Evolutionary conservation across 1,284 basidiomycete species (phyloP).

Genomic region (Entoloma clypeatum): DNA sequence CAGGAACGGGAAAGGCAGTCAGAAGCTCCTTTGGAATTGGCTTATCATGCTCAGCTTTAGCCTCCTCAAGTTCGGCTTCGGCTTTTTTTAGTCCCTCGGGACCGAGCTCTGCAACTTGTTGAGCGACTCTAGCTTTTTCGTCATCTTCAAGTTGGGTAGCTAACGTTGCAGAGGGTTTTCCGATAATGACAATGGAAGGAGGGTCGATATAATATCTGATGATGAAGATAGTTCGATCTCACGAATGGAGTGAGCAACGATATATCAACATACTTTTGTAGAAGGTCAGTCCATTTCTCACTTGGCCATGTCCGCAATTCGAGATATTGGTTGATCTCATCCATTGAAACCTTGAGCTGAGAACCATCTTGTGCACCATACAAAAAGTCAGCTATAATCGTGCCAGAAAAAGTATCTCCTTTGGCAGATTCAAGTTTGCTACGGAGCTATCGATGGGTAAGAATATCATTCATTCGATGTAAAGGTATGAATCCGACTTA

Average conservation of each 20-base stretch:
- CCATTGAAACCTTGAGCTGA: slow-evolving; percentile 70
- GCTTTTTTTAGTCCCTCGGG: slow-evolving; percentile 77
- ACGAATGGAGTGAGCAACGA: background rate
- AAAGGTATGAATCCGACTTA: slow-evolving; percentile 25
- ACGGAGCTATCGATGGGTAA: slow-evolving; percentile 49
- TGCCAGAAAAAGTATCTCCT: slow-evolving; percentile 70
- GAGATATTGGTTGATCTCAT: slow-evolving; percentile 77
- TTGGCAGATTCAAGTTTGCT: slow-evolving; percentile 74
- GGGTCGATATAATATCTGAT: slow-evolving; percentile 75
- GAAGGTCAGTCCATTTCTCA: slow-evolving; percentile 76
- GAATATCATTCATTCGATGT: background rate
- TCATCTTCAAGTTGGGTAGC: slow-evolving; percentile 79
- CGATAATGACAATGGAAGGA: slow-evolving; percentile 71
- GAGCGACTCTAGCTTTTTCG: slow-evolving; percentile 75
- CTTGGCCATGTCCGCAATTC: slow-evolving; percentile 69
- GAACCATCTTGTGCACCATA: slow-evolving; percentile 86
- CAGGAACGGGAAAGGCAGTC: slow-evolving; percentile 82
- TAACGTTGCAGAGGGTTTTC: slow-evolving; percentile 86
- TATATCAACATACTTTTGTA: slow-evolving; percentile 60
- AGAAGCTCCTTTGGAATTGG: slow-evolving; percentile 83
- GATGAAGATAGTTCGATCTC: slow-evolving; percentile 10
- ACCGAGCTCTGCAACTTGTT: slow-evolving; percentile 73
- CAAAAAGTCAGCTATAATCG: slow-evolving; percentile 82
- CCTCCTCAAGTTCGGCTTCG: slow-evolving; percentile 68
- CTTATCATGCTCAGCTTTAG: slow-evolving; percentile 84